These are phyloP conservation scores for Quercus tomentella DNA, from an alignment of 331 rosid species.

Conservation along the genomic window DNA sequence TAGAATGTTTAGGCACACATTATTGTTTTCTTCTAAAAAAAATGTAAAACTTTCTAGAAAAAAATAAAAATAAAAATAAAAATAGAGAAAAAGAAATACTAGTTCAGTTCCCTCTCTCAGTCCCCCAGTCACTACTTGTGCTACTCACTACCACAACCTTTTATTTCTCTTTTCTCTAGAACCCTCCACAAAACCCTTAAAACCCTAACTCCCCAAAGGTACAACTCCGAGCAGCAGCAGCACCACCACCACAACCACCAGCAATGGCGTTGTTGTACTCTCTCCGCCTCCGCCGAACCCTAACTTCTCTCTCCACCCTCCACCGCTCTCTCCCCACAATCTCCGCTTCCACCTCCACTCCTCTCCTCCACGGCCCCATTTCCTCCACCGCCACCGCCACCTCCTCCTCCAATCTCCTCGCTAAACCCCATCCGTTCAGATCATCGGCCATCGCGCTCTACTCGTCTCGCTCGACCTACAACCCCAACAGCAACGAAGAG, in stretches of 20 bases:
- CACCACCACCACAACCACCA: background rate
- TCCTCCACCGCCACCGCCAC: background rate
- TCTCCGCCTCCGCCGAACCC: slow-evolving; percentile 49
- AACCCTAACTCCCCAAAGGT: background rate
- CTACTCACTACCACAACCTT: too few species aligned
- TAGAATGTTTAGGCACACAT: too few species aligned
- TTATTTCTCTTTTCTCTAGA: background rate
- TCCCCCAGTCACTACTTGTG: too few species aligned
- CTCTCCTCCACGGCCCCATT: background rate
- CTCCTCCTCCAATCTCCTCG: background rate
- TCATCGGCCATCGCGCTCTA: slow-evolving; percentile 36
- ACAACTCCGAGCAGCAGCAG: too few species aligned
- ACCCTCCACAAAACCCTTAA: slow-evolving; percentile 17
- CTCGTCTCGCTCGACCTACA: slow-evolving; percentile 30
- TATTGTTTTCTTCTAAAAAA: too few species aligned
- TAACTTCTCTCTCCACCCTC: slow-evolving; percentile 32
- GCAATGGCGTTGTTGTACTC: slow-evolving; percentile 46
- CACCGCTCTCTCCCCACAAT: slow-evolving; percentile 26
- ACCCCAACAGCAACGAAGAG: slow-evolving; percentile 31
- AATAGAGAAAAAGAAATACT: too few species aligned
- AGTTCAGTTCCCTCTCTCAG: too few species aligned
- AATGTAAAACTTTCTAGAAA: too few species aligned
- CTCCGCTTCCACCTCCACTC: background rate
- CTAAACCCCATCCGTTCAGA: slow-evolving; percentile 42
- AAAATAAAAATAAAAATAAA: too few species aligned